These are phyloP conservation scores for Actinomortierella wolfii DNA, from an alignment of 371 early-diverging fungal species.

Conservation along the genomic window DNA sequence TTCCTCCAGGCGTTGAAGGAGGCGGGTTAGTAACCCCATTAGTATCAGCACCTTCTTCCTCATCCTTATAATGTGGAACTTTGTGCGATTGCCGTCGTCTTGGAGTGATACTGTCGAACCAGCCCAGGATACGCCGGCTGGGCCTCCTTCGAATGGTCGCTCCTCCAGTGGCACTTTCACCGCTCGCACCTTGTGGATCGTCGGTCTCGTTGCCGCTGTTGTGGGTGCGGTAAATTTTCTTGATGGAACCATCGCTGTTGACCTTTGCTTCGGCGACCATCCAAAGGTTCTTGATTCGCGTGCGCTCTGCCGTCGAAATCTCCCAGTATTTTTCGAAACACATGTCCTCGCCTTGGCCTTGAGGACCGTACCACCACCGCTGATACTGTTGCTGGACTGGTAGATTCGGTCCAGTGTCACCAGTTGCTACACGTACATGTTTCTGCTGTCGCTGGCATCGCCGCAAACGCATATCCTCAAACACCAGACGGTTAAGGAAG, in stretches of 20 bases:
- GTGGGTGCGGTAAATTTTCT: conserved; percentile 11
- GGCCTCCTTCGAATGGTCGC: conserved; percentile 9
- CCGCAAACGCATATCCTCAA: conserved; percentile 47
- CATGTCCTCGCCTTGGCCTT: too few species aligned
- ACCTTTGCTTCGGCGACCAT: conserved; percentile 37
- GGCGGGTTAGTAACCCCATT: not conserved
- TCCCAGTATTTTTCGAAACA: conserved; percentile 4
- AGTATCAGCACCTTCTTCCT: not conserved
- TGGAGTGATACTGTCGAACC: conserved; percentile 46
- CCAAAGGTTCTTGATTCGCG: conserved; percentile 29
- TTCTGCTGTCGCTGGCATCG: conserved; percentile 29
- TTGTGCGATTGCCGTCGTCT: conserved; percentile 10
- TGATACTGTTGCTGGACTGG: too few species aligned
- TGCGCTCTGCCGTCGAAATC: conserved; percentile 35
- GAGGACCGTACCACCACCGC: too few species aligned
- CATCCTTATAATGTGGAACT: too few species aligned
- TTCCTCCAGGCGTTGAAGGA: too few species aligned
- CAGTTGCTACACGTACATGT: too few species aligned
- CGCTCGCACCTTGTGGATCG: not conserved
- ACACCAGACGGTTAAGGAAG: conserved; percentile 46
- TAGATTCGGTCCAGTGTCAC: too few species aligned
- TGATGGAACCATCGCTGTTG: conserved; percentile 29
- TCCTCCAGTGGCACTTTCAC: not conserved
- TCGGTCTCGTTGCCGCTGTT: not conserved
- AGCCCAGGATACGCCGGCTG: conserved; percentile 11